Base-by-base conservation (phyloP, 371 early-diverging fungal species). In the Syncephalastrum sp. region DNA sequence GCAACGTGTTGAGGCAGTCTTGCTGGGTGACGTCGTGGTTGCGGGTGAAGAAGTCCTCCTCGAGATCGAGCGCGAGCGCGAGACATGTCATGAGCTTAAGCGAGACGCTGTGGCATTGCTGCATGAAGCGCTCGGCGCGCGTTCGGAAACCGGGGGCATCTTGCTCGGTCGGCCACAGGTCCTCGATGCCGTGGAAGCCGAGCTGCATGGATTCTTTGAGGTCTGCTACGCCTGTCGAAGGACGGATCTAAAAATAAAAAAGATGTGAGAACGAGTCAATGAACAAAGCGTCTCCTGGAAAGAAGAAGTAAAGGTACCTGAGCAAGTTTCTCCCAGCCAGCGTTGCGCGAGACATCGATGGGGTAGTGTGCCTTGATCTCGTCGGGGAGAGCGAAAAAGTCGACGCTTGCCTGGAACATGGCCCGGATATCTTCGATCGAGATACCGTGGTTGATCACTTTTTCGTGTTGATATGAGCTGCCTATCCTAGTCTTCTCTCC, bases 191-290 rank as follows among this genome's bases (percentile, higher is more conserved):
- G 43, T 71, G 71, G 19, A 68, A 71, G 10, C 65, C 63, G 29
- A 71, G 47, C 17, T 71, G 71, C 25, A 64, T 62, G 7, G 71
- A 71, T 50, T 71, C 71, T 51, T 71, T 71, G 15, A 71, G 53
- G 44, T 71, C 71, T 13, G 68, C 65, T 24, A 71, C 64, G 42
- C 71, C 71, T 12, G 71, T 71, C 2, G 65, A 65, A 14, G 71
- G 71, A 5, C 71, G 61, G 24, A 71, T 63, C 60, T 64, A 42
- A 13, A 5, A 17, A 42, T 4, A 5, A 17, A 27, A 33, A 56
- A 25, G 29, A 21, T 21, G 21, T 21, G 42, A 23, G 10, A 47
- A 47, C 6, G 14, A 47, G 27, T 27, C 27, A 27, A 19, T 2
- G 1, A 42, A 38, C 33, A 29, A 13, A 4, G 14, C 24, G 21